phyloP scores from a whole-genome alignment of 331 rosid genomes.

The Quercus phellos region DNA sequence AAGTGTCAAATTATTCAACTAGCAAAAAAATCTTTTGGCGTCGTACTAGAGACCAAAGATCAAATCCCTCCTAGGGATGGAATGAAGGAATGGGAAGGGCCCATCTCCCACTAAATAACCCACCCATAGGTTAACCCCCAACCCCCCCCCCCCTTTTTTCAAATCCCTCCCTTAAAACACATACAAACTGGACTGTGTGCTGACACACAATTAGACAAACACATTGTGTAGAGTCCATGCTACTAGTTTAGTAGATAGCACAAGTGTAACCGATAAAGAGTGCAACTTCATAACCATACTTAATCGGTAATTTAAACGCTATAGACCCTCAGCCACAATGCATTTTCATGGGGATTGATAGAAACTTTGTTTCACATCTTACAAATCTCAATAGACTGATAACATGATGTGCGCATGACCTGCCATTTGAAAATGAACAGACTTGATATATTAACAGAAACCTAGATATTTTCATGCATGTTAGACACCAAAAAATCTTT shows the following conservation, averaged over 20 bases:
- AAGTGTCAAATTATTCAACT: background rate
- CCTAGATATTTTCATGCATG: no score
- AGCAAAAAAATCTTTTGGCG: background rate
- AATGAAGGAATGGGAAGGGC: background rate
- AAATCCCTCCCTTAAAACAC: background rate
- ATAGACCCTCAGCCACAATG: background rate
- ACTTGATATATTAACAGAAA: no score
- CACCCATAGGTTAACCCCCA: background rate
- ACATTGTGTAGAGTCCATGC: background rate
- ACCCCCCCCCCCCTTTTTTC: no score
- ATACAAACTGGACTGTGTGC: background rate
- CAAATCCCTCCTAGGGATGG: background rate
- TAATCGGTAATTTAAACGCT: background rate
- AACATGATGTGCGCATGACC: background rate
- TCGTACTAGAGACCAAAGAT: background rate
- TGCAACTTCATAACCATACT: background rate
- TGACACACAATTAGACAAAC: background rate
- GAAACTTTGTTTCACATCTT: background rate
- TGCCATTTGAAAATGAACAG: no score
- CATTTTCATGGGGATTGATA: background rate
- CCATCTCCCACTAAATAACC: background rate
- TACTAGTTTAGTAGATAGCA: background rate
- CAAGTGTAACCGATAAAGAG: conserved; percentile 10
- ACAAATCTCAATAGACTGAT: background rate
- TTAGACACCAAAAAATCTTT: background rate